Conservation (phyloP, 192 early-diverging fungal genomes). For the Hyaloraphidium curvatum region DNA sequence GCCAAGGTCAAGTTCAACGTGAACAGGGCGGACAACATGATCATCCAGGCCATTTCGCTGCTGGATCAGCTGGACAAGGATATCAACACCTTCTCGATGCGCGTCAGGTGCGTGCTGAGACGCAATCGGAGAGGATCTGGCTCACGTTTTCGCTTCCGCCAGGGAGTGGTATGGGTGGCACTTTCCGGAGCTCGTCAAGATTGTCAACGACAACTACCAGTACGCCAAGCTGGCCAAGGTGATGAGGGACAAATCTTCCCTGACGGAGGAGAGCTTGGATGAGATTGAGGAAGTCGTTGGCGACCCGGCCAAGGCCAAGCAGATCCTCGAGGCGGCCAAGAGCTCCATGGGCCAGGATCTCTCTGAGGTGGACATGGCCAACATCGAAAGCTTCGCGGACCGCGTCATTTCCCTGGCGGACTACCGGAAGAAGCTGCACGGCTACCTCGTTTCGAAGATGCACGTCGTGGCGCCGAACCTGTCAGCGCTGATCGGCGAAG, state of each 20-base stretch:
- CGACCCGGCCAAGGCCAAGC: slow-evolving; percentile 63
- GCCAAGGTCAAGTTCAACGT: slow-evolving; percentile 99
- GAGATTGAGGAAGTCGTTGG: slow-evolving; percentile 61
- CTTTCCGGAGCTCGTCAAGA: slow-evolving; percentile 96
- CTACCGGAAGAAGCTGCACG: slow-evolving; percentile 82
- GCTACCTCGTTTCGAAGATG: slow-evolving; percentile 91
- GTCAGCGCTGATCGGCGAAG: slow-evolving; percentile 82
- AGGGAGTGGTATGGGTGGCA: slow-evolving; percentile 99
- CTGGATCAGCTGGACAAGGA: slow-evolving; percentile 98
- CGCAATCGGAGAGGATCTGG: slow-evolving; percentile 8
- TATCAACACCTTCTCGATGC: slow-evolving; percentile 93
- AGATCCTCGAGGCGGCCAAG: slow-evolving; percentile 81
- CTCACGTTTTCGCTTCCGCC: not conserved
- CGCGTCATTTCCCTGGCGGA: slow-evolving; percentile 78
- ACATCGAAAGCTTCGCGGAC: slow-evolving; percentile 84
- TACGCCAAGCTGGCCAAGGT: slow-evolving; percentile 78
- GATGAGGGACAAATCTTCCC: slow-evolving; percentile 81
- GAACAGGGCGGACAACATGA: slow-evolving; percentile 98
- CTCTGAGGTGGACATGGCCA: slow-evolving; percentile 82
- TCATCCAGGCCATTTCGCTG: slow-evolving; percentile 92
- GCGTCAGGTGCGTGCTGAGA: slow-evolving; percentile 36
- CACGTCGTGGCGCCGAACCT: slow-evolving; percentile 84
- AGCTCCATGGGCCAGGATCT: slow-evolving; percentile 98
- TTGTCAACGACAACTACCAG: slow-evolving; percentile 78
- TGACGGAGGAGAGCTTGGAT: slow-evolving; percentile 53